A percentile compares a stretch with the other conserved stretches of the same genome.
Evolutionary conservation across 306 rosid species (phyloP).

Genomic region (Dryas drummondii): DNA sequence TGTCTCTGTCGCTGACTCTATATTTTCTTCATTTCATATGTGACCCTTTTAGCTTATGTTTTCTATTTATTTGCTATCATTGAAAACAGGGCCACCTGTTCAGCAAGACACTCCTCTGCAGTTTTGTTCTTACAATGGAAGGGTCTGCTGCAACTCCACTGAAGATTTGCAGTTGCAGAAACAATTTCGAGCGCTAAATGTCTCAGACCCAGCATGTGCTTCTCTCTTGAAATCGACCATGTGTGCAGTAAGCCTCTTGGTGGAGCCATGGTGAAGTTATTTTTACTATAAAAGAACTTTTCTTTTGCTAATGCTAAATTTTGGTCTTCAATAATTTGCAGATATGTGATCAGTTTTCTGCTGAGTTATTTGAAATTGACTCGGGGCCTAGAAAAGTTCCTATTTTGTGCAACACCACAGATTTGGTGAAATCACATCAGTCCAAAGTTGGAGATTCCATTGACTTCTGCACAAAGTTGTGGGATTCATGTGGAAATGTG

Average conservation of each 20-base stretch:
- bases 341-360: slow-evolving; percentile 32
- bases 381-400: slow-evolving; percentile 25
- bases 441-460: slow-evolving; percentile 11
- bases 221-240: slow-evolving; percentile 25
- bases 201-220: slow-evolving; percentile 22
- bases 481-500: slow-evolving; percentile 29
- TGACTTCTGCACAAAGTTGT: slow-evolving; percentile 28
- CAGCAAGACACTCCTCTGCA: slow-evolving; percentile 15
- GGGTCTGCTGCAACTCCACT: slow-evolving; percentile 18
- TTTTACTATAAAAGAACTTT: not conserved
- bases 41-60: not conserved
- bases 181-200: slow-evolving; percentile 22
- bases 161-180: slow-evolving; percentile 25
- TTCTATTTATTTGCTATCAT: not conserved
- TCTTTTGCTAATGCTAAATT: not conserved
- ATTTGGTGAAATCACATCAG: slow-evolving; percentile 14
- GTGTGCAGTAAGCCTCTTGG: slow-evolving; percentile 21
- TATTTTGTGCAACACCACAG: slow-evolving; percentile 28
- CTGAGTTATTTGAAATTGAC: slow-evolving; percentile 15
- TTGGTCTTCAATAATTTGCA: slow-evolving; percentile 15
- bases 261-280: not conserved
- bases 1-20: not conserved
- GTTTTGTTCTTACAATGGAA: slow-evolving; percentile 23
- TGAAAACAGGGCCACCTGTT: slow-evolving; percentile 25
- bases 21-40: not conserved